Conservation (phyloP, 2,329 filamentous ascomycete genomes). For the Monosporascus cannonballus region DNA sequence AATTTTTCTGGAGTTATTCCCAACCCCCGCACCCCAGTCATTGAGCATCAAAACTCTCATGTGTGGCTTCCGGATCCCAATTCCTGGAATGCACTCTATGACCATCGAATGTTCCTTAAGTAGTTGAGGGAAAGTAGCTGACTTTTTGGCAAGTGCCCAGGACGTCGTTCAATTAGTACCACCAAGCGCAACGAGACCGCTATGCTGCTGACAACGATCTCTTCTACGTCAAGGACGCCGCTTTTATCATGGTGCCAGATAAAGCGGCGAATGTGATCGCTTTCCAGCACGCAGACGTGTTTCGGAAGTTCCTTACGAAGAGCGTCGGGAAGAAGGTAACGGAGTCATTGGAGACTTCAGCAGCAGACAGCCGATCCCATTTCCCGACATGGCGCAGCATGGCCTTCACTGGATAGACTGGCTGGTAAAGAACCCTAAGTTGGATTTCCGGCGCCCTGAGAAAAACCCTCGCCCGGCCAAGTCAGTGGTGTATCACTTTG, state of each 20-base stretch:
- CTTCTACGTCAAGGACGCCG: background rate
- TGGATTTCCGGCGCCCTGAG: background rate
- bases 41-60: too few species aligned
- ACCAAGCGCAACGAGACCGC: background rate
- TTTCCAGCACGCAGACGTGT: background rate
- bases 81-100: too few species aligned
- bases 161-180: background rate
- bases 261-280: background rate
- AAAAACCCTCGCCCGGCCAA: conserved; percentile 1
- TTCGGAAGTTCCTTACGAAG: background rate
- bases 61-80: too few species aligned
- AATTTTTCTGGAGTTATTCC: too few species aligned
- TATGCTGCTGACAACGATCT: background rate
- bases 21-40: too few species aligned
- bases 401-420: conserved; percentile 5
- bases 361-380: conserved; percentile 2
- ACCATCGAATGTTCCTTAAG: too few species aligned
- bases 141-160: background rate
- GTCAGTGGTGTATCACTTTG: conserved; percentile 2
- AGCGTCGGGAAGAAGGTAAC: background rate
- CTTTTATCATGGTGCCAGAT: background rate
- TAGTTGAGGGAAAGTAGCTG: too few species aligned
- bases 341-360: conserved; percentile 1
- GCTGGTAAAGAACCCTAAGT: conserved; percentile 3
- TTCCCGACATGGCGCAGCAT: conserved; percentile 4